A percentile compares a stretch with the other conserved stretches of the same genome.
Conservation (phyloP, 345 rosid genomes). For the Camelina laxa region DNA sequence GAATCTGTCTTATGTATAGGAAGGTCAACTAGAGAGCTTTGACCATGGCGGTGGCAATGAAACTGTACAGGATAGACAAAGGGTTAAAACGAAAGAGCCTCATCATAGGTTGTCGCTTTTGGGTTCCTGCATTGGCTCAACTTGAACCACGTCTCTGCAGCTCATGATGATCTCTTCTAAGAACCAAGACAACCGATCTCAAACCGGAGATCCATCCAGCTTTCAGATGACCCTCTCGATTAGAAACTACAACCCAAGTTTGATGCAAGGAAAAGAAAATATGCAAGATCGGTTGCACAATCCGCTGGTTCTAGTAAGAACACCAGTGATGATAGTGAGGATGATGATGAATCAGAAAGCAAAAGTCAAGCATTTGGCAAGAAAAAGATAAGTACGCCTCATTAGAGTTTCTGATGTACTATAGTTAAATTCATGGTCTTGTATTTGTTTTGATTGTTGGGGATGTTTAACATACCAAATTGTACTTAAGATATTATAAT, state of each 20-base stretch:
- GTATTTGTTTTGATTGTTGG: conserved; percentile 22
- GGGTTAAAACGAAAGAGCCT: conserved; percentile 18
- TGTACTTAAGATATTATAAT: too few relatives aligned
- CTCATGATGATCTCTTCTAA: conserved; percentile 55
- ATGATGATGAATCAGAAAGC: conserved; percentile 53
- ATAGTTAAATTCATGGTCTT: conserved; percentile 14
- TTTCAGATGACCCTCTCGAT: conserved; percentile 62
- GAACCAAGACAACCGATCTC: conserved; percentile 55
- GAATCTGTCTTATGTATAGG: conserved; percentile 31
- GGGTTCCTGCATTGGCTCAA: conserved; percentile 22
- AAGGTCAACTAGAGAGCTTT: conserved; percentile 37
- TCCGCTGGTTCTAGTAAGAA: conserved; percentile 29
- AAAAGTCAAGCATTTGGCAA: conserved; percentile 50
- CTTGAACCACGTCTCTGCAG: conserved; percentile 36
- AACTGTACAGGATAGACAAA: conserved; percentile 41
- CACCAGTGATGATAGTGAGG: conserved; percentile 42
- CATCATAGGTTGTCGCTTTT: conserved; percentile 8
- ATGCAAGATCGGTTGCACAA: conserved; percentile 44
- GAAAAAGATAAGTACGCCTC: conserved; percentile 39
- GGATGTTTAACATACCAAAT: too few relatives aligned
- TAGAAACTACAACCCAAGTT: conserved; percentile 63
- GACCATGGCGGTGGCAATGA: conserved; percentile 30
- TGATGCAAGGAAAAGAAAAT: conserved; percentile 59
- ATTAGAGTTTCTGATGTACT: conserved; percentile 17
- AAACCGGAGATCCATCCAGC: conserved; percentile 78